Evolutionary conservation across 1,139 yeast genomes (phyloP).

Genomic region (Taiozyma onychis): DNA sequence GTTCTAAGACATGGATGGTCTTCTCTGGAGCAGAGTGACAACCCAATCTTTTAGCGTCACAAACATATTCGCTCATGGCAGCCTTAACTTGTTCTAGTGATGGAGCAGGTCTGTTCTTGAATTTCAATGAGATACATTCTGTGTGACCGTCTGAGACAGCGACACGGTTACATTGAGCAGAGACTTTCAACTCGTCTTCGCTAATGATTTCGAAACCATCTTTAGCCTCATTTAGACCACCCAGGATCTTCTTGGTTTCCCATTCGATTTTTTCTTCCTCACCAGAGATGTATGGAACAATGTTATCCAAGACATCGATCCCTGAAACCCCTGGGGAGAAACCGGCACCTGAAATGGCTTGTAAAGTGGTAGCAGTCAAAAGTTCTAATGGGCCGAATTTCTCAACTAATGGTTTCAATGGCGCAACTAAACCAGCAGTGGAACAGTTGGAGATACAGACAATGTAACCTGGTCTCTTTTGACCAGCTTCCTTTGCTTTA

Average conservation of each 20-base stretch:
- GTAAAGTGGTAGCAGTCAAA: conserved; percentile 86
- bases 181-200: conserved; percentile 71
- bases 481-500: conserved; percentile 47
- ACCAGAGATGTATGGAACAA: conserved; percentile 91
- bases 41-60: conserved; percentile 73
- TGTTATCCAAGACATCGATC: conserved; percentile 89
- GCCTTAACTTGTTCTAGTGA: conserved; percentile 73
- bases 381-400: conserved; percentile 84
- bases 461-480: conserved; percentile 68
- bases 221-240: conserved; percentile 40
- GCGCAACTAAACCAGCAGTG: conserved; percentile 97
- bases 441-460: conserved; percentile 97
- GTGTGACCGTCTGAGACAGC: conserved; percentile 98
- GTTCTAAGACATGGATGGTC: conserved; percentile 87
- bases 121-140: conserved; percentile 85
- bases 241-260: conserved; percentile 95
- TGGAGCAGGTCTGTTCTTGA: conserved; percentile 80
- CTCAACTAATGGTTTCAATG: conserved; percentile 87
- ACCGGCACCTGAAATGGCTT: conserved; percentile 98
- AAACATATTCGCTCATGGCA: conserved; percentile 65
- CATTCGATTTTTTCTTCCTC: conserved; percentile 98
- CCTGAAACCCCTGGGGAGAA: conserved; percentile 97
- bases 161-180: conserved; percentile 96
- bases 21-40: conserved; percentile 93
- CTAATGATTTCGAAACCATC: conserved; percentile 61